phyloP scores from a whole-genome alignment of 352 stramenopile species.

The Pythium rishiriense region DNA sequence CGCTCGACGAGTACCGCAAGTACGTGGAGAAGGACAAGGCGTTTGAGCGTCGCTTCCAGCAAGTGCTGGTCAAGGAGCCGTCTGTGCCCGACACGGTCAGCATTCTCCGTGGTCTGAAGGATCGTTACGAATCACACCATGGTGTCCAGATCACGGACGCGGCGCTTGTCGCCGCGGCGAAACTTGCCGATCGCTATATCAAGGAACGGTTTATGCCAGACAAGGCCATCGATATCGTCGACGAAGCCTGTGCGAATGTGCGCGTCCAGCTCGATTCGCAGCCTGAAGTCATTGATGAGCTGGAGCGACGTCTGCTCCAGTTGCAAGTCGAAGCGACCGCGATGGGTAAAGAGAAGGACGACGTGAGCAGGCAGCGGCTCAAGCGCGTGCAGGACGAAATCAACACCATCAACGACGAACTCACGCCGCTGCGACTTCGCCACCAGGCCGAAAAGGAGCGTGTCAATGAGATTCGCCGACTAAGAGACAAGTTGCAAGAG shows the following conservation, averaged over 20 bases:
- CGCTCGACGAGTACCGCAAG: conserved; percentile 96
- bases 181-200: conserved; percentile 94
- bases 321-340: conserved; percentile 95
- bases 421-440: conserved; percentile 88
- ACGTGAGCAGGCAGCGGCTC: conserved; percentile 90
- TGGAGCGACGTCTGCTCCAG: conserved; percentile 94
- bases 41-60: conserved; percentile 98
- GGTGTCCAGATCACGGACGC: conserved; percentile 94
- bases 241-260: conserved; percentile 92
- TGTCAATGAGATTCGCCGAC: conserved; percentile 92
- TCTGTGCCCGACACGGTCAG: conserved; percentile 94
- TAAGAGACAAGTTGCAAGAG: conserved; percentile 92
- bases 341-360: conserved; percentile 93
- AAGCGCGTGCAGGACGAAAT: conserved; percentile 92
- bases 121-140: conserved; percentile 97
- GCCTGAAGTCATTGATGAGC: conserved; percentile 95
- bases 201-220: conserved; percentile 92
- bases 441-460: conserved; percentile 92
- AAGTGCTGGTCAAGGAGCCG: conserved; percentile 94
- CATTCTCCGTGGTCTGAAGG: conserved; percentile 95
- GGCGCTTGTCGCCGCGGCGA: conserved; percentile 93
- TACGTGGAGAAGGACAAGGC: conserved; percentile 99
- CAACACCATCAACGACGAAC: conserved; percentile 89
- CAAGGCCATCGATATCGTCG: conserved; percentile 95
- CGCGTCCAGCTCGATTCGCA: conserved; percentile 94